phyloP scores from a whole-genome alignment of 495 filamentous ascomycete genomes.

The Lepraria neglecta region DNA sequence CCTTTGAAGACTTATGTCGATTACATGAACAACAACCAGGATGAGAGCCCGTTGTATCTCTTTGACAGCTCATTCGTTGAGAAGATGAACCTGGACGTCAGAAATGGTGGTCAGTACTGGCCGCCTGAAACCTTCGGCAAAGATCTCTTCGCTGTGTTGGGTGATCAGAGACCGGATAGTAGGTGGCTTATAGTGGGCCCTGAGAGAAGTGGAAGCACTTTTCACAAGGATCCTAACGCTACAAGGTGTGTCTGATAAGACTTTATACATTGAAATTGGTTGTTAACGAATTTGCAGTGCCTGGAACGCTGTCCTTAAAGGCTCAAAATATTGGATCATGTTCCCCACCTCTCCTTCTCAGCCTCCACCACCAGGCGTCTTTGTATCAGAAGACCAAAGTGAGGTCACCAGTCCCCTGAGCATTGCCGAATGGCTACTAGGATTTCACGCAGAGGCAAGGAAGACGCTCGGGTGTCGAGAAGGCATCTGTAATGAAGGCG shows the following conservation, averaged over 20 bases:
- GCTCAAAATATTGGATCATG: slow-evolving; percentile 98
- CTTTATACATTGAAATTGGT: not conserved
- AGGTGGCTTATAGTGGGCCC: slow-evolving; percentile 94
- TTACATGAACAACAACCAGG: slow-evolving; percentile 76
- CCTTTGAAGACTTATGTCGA: slow-evolving; percentile 66
- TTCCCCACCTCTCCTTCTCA: slow-evolving; percentile 62
- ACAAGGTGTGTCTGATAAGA: slow-evolving; percentile 32
- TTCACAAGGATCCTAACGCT: slow-evolving; percentile 80
- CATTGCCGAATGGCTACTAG: slow-evolving; percentile 91
- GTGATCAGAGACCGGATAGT: slow-evolving; percentile 72
- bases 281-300: slow-evolving; percentile 57
- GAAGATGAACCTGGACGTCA: slow-evolving; percentile 71
- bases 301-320: slow-evolving; percentile 91
- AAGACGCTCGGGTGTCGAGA: slow-evolving; percentile 72
- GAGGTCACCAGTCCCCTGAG: slow-evolving; percentile 93
- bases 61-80: slow-evolving; percentile 84
- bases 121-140: slow-evolving; percentile 81
- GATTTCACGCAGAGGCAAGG: slow-evolving; percentile 85
- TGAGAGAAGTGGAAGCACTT: slow-evolving; percentile 83
- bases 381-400: slow-evolving; percentile 83
- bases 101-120: slow-evolving; percentile 63
- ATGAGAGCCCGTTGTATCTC: slow-evolving; percentile 89
- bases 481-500: slow-evolving; percentile 79
- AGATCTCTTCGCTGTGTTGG: slow-evolving; percentile 81
- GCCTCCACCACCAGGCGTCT: slow-evolving; percentile 76